These are phyloP conservation scores for Pythium sp. DNA, from an alignment of 352 stramenopile species.

Conservation along the genomic window DNA sequence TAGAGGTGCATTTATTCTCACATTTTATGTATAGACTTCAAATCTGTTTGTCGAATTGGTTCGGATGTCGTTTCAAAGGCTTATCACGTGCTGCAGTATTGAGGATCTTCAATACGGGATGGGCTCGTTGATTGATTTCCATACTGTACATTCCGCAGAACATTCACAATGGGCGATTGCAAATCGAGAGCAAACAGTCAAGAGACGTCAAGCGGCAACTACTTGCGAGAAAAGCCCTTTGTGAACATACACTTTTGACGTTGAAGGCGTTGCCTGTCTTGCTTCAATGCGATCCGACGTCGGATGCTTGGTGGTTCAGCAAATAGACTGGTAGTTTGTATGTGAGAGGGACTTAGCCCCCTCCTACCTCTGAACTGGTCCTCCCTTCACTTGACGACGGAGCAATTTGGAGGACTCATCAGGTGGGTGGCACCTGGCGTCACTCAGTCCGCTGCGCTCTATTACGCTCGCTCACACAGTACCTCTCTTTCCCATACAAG, in stretches of 20 bases:
- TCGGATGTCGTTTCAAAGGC: background rate
- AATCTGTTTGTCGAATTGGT: no score
- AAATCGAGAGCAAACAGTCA: background rate
- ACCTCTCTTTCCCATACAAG: background rate
- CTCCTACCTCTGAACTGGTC: no score
- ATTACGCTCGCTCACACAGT: background rate
- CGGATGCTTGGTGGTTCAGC: background rate
- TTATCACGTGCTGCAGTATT: background rate
- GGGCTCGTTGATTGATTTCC: background rate
- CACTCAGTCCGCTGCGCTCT: background rate
- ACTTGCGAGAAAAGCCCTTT: background rate
- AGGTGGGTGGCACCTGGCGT: background rate
- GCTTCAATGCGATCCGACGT: background rate
- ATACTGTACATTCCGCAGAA: background rate
- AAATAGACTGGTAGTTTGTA: background rate
- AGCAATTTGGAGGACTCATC: background rate
- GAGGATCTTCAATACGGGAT: background rate
- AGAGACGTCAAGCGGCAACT: background rate
- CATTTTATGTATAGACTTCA: no score
- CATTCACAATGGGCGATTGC: background rate
- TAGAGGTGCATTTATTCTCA: background rate
- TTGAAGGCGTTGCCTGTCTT: background rate
- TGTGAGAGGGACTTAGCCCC: background rate
- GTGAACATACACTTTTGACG: background rate
- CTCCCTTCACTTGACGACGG: background rate